Evolutionary conservation across 2,329 filamentous ascomycete species (phyloP).

Genomic region (Chaetomiaceae sp.): DNA sequence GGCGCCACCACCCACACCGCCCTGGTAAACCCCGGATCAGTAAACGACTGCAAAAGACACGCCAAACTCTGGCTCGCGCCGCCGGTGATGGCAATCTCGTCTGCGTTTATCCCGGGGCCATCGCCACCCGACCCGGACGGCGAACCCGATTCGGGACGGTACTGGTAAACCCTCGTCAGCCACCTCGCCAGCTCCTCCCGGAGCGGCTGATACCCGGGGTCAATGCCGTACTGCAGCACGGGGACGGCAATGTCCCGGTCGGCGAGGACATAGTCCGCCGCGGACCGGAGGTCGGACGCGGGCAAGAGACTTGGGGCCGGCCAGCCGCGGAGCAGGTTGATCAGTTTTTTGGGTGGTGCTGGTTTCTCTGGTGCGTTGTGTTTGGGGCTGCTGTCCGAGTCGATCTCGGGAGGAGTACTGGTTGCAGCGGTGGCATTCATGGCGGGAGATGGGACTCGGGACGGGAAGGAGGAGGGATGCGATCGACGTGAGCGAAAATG

Average conservation of each 20-base stretch:
- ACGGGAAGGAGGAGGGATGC: no score
- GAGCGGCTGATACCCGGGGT: conserved; percentile 68
- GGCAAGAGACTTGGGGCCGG: conserved; percentile 62
- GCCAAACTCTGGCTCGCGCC: conserved; percentile 82
- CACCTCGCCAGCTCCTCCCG: conserved; percentile 65
- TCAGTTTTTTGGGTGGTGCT: conserved; percentile 34
- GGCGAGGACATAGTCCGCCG: conserved; percentile 57
- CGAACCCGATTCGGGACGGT: no score
- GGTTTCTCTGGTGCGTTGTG: no score
- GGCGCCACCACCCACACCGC: conserved; percentile 78
- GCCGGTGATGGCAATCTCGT: conserved; percentile 74
- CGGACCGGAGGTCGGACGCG: conserved; percentile 54
- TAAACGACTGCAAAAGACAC: conserved; percentile 71
- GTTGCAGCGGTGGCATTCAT: not conserved
- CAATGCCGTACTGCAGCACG: conserved; percentile 75
- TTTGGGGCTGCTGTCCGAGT: not conserved
- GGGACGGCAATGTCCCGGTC: conserved; percentile 55
- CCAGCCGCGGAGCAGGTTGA: conserved; percentile 67
- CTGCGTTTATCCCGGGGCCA: conserved; percentile 29
- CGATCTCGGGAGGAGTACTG: not conserved
- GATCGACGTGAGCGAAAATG: no score
- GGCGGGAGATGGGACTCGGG: no score
- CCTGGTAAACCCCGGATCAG: conserved; percentile 70
- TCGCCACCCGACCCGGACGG: no score
- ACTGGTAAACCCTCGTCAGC: no score